Evolutionary conservation across 345 rosid species (phyloP).

Genomic region (Anastatica hierochuntica): DNA sequence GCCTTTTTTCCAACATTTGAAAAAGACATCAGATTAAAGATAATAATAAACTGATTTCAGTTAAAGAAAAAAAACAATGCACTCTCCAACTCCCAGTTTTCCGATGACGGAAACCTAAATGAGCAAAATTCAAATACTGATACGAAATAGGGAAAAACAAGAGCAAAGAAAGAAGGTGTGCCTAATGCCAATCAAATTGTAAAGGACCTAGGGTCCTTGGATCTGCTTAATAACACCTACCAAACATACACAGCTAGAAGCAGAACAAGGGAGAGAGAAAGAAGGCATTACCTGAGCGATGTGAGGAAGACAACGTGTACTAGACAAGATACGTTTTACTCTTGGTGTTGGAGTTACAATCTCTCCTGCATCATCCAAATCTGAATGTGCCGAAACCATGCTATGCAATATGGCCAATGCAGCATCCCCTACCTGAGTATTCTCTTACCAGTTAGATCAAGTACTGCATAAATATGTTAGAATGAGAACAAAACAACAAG

Average conservation of each 20-base stretch:
- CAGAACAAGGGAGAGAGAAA: background rate
- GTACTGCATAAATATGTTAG: constrained; percentile 11
- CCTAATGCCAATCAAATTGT: background rate
- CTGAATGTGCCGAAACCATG: constrained; percentile 99
- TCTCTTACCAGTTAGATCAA: constrained; percentile 12
- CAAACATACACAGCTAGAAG: constrained; percentile 6
- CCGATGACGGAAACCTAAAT: background rate
- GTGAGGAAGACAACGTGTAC: constrained; percentile 95
- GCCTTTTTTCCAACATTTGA: constrained; percentile 42
- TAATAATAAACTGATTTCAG: no score
- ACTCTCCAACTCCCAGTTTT: background rate
- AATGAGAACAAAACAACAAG: constrained; percentile 2
- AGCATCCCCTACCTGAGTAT: constrained; percentile 76
- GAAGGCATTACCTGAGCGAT: constrained; percentile 70
- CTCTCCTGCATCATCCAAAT: constrained; percentile 99
- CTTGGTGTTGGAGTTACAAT: constrained; percentile 98
- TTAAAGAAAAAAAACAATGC: constrained; percentile 5
- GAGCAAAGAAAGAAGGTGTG: no score
- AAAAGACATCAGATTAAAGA: constrained; percentile 10
- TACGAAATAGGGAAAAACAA: no score
- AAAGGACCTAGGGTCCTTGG: no score
- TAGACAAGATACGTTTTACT: constrained; percentile 89
- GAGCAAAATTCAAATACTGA: constrained; percentile 4
- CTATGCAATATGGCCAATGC: constrained; percentile 87
- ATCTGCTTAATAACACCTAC: no score